A percentile compares a stretch with the other conserved stretches of the same genome.
phyloP scores from a whole-genome alignment of 2,329 filamentous ascomycete species.

The Pestalotiopsis sp. region DNA sequence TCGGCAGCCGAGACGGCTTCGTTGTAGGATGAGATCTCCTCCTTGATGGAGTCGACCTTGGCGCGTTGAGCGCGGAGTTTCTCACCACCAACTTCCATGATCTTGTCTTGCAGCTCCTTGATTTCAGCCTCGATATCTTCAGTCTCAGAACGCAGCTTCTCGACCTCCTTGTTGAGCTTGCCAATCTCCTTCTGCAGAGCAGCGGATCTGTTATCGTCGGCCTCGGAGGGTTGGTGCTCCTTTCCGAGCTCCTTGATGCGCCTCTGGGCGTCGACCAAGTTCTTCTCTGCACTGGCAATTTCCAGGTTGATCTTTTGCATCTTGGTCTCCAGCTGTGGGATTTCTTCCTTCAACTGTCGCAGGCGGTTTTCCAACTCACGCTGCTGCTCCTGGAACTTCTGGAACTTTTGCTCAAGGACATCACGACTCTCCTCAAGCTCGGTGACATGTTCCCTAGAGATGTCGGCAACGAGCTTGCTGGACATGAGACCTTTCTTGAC shows the following conservation, averaged over 20 bases:
- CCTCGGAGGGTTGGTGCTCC: slow-evolving; percentile 78
- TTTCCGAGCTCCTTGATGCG: slow-evolving; percentile 81
- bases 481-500: slow-evolving; percentile 95
- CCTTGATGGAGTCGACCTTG: slow-evolving; percentile 86
- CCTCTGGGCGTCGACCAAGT: slow-evolving; percentile 79
- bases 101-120: slow-evolving; percentile 88
- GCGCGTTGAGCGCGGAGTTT: slow-evolving; percentile 86
- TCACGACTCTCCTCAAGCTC: slow-evolving; percentile 89
- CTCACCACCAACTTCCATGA: slow-evolving; percentile 97
- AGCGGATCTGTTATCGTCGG: slow-evolving; percentile 73
- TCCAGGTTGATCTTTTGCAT: slow-evolving; percentile 91
- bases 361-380: slow-evolving; percentile 75
- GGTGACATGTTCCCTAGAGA: slow-evolving; percentile 81
- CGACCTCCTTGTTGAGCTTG: slow-evolving; percentile 74
- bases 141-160: slow-evolving; percentile 80
- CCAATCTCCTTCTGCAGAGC: slow-evolving; percentile 76
- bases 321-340: slow-evolving; percentile 83
- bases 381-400: slow-evolving; percentile 82
- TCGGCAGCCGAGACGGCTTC: slow-evolving; percentile 86
- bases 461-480: slow-evolving; percentile 86
- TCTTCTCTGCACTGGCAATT: slow-evolving; percentile 81
- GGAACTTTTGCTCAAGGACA: slow-evolving; percentile 76
- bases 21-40: slow-evolving; percentile 76
- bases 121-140: slow-evolving; percentile 90
- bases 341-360: slow-evolving; percentile 70